Base-by-base conservation (phyloP, 768 basidiomycete genomes). In the Asterophora lycoperdoides region DNA sequence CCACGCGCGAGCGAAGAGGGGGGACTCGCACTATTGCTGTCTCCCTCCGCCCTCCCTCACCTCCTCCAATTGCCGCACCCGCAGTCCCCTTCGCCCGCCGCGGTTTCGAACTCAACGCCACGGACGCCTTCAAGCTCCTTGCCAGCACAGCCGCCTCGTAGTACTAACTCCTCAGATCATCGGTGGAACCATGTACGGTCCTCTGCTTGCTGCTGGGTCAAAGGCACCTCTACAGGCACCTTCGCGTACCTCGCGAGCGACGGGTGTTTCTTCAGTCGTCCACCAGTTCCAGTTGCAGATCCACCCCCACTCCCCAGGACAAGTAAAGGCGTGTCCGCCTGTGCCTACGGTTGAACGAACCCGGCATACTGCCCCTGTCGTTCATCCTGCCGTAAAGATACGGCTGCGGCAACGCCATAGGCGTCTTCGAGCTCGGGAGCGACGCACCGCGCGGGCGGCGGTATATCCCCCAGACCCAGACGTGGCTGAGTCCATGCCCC, bases 101-200 rank as follows among this genome's bases (percentile, higher is more conserved):
- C 40, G 78, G 75, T n/a, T n/a, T n/a, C 20, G 86, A 64, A 54
- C 77, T 83, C 34, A 88, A 62, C 49, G 70, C 76, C 2, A 32
- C 39, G 14, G 51, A 40, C 13, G 41, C 44, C 9, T 11, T n/a
- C 33, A 11, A n/a, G 33, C 28, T 28, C 6, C 42, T 8, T 9
- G 42, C 87, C 86, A 45, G 87, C 13, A 89, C 81, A 4, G 88
- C 88, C 35, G 84, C 84, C 60, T 88, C 84, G 49, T 90, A n/a
- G n/a, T n/a, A n/a, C n/a, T n/a, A 90, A 48, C 78, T 78, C 50
- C 76, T 69, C 52, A 90, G 54, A 56, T 89, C 87, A 11, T 90
- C 87, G 36, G 70, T 59, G 33, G 70, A 5, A 10, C 32, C 74
- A 46, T 78, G 73, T 37, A 20, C 15, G 1, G 38, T 28, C 36